Evolutionary conservation across 2,329 filamentous ascomycete genomes (phyloP).

Genomic region (Alternaria hordeiaustralica): DNA sequence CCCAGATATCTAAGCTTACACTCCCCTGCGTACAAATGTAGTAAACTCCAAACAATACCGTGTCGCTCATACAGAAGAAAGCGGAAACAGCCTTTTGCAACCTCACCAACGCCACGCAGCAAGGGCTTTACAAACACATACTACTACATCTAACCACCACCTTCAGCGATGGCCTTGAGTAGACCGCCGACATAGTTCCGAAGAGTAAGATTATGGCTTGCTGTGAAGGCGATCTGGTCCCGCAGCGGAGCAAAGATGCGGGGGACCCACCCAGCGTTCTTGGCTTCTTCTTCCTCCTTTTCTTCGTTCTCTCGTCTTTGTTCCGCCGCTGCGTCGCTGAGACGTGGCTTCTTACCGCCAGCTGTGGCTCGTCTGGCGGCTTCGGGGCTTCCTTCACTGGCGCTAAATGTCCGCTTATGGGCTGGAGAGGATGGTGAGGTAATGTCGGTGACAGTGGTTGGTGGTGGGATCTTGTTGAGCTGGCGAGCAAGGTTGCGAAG

Average conservation of each 20-base stretch:
- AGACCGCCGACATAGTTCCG: conserved; percentile 48
- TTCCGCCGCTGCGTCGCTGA: conserved; percentile 41
- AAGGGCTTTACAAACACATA: neutral
- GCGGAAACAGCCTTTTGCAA: neutral
- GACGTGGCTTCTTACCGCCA: conserved; percentile 53
- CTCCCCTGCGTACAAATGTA: neutral
- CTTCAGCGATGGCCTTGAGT: conserved; percentile 45
- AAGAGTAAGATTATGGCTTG: conserved; percentile 67
- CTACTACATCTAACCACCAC: conserved; percentile 29
- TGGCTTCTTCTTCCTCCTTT: conserved; percentile 57
- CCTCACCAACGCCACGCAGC: neutral
- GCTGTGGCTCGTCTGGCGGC: conserved; percentile 29
- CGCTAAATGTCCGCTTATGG: conserved; percentile 41
- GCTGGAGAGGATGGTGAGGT: conserved; percentile 30
- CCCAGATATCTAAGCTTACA: neutral
- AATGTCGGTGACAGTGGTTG: conserved; percentile 29
- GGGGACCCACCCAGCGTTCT: conserved; percentile 69
- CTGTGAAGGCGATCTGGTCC: conserved; percentile 70
- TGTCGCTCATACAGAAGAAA: neutral
- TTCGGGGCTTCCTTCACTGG: conserved; percentile 36
- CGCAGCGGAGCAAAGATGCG: conserved; percentile 70
- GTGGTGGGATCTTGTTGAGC: conserved; percentile 47
- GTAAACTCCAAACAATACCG: conserved; percentile 1
- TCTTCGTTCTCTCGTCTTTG: conserved; percentile 39
- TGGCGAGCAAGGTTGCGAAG: conserved; percentile 75